phyloP scores from a whole-genome alignment of 2,329 filamentous ascomycete species.

The Phaeosphaeriaceae sp. region DNA sequence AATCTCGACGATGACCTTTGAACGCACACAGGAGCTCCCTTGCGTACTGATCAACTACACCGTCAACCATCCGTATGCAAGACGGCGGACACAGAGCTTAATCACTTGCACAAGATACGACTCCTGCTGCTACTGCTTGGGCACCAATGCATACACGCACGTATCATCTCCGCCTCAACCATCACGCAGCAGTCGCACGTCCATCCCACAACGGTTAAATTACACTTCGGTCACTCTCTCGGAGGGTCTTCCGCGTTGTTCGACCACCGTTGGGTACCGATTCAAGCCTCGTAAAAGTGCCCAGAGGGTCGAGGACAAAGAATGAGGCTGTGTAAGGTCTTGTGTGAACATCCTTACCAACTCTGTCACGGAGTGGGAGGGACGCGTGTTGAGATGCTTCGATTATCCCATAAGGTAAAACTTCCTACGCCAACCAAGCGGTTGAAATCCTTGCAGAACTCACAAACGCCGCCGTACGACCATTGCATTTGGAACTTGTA shows the following conservation, averaged over 20 bases:
- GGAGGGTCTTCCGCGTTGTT: background rate
- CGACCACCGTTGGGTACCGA: background rate
- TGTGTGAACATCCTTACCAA: background rate
- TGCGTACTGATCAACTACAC: background rate
- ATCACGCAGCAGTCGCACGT: background rate
- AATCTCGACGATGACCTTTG: background rate
- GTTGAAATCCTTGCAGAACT: background rate
- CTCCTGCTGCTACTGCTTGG: background rate
- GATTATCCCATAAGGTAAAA: background rate
- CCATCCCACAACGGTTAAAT: slow-evolving; percentile 7
- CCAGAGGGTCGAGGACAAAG: background rate
- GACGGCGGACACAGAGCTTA: background rate
- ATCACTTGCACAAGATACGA: background rate
- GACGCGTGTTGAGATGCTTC: background rate
- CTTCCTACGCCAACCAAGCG: background rate
- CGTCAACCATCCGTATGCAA: background rate
- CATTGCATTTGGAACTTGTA: background rate
- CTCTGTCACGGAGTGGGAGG: background rate
- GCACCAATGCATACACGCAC: slow-evolving; percentile 7
- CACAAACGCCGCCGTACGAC: background rate
- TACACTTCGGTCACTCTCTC: slow-evolving; percentile 9
- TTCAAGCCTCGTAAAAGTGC: background rate
- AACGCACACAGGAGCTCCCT: background rate
- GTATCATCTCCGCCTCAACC: background rate
- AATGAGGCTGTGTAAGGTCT: background rate